Evolutionary conservation across 768 basidiomycete genomes (phyloP).

Genomic region (Agrocybe praecox): DNA sequence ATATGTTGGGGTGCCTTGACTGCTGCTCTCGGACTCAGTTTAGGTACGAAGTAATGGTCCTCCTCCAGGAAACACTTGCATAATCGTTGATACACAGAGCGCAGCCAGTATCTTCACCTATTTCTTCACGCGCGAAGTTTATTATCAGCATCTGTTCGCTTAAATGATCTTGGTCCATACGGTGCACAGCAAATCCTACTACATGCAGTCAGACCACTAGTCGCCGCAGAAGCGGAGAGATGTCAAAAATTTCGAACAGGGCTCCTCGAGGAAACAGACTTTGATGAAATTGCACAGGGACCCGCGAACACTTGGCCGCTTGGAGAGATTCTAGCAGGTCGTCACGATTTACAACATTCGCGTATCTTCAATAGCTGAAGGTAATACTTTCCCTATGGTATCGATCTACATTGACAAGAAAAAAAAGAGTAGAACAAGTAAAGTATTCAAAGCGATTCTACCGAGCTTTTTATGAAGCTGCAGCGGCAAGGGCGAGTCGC

Average conservation of each 20-base stretch:
- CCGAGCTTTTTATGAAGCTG: conserved; percentile 37
- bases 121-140: conserved; percentile 92
- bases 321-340: conserved; percentile 85
- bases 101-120: conserved; percentile 84
- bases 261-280: conserved; percentile 29
- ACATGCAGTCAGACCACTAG: conserved; percentile 67
- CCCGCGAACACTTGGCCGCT: conserved; percentile 96
- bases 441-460: conserved; percentile 13
- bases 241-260: conserved; percentile 56
- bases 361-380: conserved; percentile 89
- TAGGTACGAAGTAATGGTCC: conserved; percentile 47
- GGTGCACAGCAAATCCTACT: conserved; percentile 86
- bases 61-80: conserved; percentile 3
- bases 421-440: conserved; percentile 10
- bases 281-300: conserved; percentile 47
- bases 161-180: conserved; percentile 94
- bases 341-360: conserved; percentile 95
- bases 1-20: conserved; percentile 91
- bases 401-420: conserved; percentile 10
- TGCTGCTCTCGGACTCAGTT: conserved; percentile 69
- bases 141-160: conserved; percentile 88
- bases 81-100: conserved; percentile 46
- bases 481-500: conserved; percentile 77
- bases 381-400: conserved; percentile 12
- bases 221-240: conserved; percentile 52